Conservation (phyloP, 1,139 yeast genomes). For the Candida pseudoviswanathii region DNA sequence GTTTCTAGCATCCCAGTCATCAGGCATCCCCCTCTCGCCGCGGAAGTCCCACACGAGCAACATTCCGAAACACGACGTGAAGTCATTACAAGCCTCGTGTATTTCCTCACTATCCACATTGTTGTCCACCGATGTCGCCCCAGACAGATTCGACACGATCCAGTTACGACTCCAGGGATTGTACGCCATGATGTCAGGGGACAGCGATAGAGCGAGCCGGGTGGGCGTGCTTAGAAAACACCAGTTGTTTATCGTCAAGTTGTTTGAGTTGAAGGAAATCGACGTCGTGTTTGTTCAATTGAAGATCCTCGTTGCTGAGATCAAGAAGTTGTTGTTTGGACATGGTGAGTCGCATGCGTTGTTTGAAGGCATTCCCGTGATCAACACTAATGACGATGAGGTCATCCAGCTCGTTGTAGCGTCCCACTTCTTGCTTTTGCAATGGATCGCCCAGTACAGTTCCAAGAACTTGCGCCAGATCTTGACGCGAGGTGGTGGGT, state of each 20-base stretch:
- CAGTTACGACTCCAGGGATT: slow-evolving; percentile 17
- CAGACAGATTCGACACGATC: slow-evolving; percentile 17
- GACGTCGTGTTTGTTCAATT: slow-evolving; percentile 19
- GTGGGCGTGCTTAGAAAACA: slow-evolving; percentile 24
- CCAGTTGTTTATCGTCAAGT: slow-evolving; percentile 31
- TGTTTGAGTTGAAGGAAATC: slow-evolving; percentile 27
- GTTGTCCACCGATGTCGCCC: slow-evolving; percentile 1
- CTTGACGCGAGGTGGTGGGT: slow-evolving; percentile 13
- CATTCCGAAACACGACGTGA: slow-evolving; percentile 14
- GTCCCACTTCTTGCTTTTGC: slow-evolving; percentile 34
- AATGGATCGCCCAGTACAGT: slow-evolving; percentile 30
- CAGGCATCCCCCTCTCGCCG: slow-evolving; percentile 13
- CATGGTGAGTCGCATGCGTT: slow-evolving; percentile 17
- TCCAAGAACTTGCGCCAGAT: slow-evolving; percentile 23
- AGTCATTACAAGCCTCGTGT: slow-evolving; percentile 15
- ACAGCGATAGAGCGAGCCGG: background rate
- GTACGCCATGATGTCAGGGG: slow-evolving; percentile 10
- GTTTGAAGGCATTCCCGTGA: slow-evolving; percentile 15
- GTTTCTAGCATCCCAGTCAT: slow-evolving; percentile 13
- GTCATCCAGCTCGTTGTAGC: slow-evolving; percentile 28
- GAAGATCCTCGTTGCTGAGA: slow-evolving; percentile 7
- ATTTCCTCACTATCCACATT: slow-evolving; percentile 8
- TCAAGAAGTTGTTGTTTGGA: slow-evolving; percentile 7
- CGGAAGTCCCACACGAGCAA: slow-evolving; percentile 10
- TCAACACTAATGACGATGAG: slow-evolving; percentile 12